Conservation (phyloP, 2,329 filamentous ascomycete species). For the Claviceps sp. region DNA sequence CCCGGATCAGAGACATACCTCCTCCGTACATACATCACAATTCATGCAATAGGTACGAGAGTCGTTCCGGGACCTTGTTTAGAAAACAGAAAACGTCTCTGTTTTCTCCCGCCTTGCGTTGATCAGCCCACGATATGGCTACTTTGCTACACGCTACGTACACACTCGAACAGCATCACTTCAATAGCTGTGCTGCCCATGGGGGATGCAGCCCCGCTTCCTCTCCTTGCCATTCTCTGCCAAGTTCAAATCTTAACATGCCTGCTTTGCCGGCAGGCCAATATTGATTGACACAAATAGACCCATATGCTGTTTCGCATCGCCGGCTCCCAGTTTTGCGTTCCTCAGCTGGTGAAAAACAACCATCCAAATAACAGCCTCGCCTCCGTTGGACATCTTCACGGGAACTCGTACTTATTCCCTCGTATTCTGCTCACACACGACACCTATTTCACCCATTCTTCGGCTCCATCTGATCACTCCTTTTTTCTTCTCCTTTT, state of each 20-base stretch:
- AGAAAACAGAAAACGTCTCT: no score
- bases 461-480: not conserved
- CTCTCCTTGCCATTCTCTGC: not conserved
- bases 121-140: not conserved
- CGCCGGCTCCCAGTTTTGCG: not conserved
- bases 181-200: not conserved
- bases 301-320: not conserved
- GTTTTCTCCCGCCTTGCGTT: no score
- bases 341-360: not conserved
- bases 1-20: no score
- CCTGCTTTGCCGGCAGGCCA: not conserved
- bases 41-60: no score
- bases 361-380: not conserved
- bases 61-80: no score
- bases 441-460: not conserved
- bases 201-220: not conserved
- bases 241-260: not conserved
- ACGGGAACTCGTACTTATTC: not conserved
- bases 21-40: no score
- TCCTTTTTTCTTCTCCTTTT: not conserved
- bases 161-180: not conserved
- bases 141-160: not conserved
- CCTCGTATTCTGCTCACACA: not conserved
- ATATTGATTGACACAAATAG: not conserved
- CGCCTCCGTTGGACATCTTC: not conserved